A percentile compares a stretch with the other conserved stretches of the same genome.
Conservation (phyloP, 768 basidiomycete genomes). For the Collybia nuda region DNA sequence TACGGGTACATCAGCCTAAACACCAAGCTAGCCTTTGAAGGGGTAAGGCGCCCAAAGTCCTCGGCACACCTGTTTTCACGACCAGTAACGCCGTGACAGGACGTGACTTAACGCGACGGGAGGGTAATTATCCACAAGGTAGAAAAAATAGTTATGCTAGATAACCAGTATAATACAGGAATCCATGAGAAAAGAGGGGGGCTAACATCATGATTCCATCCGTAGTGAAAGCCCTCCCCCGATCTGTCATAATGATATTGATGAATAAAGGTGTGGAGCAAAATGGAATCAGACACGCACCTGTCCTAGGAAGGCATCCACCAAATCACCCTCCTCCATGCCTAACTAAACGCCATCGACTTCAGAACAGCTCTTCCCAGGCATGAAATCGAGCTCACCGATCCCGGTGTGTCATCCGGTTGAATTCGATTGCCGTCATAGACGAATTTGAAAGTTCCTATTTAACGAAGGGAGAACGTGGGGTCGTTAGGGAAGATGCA, state of each 20-base stretch:
- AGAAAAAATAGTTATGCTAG: neutral
- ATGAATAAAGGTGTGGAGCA: neutral
- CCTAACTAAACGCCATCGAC: conserved; percentile 7
- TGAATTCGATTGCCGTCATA: conserved; percentile 53
- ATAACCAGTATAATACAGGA: neutral
- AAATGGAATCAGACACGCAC: conserved; percentile 6
- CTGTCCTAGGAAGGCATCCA: conserved; percentile 18
- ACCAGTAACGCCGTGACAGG: no score
- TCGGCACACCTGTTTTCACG: no score
- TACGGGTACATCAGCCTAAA: no score
- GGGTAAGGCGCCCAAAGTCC: no score
- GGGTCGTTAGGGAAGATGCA: neutral
- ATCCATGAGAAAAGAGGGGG: neutral
- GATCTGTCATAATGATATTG: conserved; percentile 4
- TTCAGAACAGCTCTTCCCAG: neutral
- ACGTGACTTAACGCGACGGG: no score
- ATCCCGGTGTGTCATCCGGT: conserved; percentile 50
- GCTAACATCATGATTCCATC: conserved; percentile 7
- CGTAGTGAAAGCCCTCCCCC: conserved; percentile 11
- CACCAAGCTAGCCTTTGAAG: no score
- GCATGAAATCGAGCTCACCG: conserved; percentile 33
- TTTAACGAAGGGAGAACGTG: neutral
- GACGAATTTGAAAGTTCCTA: conserved; percentile 65
- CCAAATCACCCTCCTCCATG: conserved; percentile 21
- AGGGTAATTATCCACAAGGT: no score